Evolutionary conservation across 306 rosid species (phyloP).

Genomic region (Neltuma alba): DNA sequence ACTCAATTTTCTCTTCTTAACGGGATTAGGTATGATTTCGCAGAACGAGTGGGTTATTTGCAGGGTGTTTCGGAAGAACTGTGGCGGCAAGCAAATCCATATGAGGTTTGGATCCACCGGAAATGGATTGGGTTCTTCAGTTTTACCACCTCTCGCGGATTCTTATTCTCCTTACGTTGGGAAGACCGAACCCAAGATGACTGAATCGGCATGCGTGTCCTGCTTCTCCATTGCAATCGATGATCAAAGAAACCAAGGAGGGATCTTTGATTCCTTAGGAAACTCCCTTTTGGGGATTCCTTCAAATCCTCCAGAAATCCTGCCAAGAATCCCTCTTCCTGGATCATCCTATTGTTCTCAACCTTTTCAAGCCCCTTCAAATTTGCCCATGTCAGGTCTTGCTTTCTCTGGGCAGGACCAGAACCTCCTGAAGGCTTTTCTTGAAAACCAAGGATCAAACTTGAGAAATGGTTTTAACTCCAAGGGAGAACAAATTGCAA

Average conservation of each 20-base stretch:
- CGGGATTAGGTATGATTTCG: not conserved
- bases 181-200: conserved; percentile 36
- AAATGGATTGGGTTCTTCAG: conserved; percentile 53
- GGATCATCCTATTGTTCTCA: conserved; percentile 41
- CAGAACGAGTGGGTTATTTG: conserved; percentile 96
- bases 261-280: conserved; percentile 46
- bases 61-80: conserved; percentile 72
- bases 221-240: conserved; percentile 92
- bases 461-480: conserved; percentile 51
- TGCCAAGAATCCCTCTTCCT: conserved; percentile 43
- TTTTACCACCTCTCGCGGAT: conserved; percentile 67
- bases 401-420: conserved; percentile 47
- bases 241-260: conserved; percentile 52
- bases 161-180: conserved; percentile 50
- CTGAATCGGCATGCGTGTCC: conserved; percentile 80
- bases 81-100: conserved; percentile 63
- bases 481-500: conserved; percentile 46
- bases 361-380: conserved; percentile 24
- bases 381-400: conserved; percentile 39
- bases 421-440: conserved; percentile 50
- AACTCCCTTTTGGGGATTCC: conserved; percentile 39
- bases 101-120: conserved; percentile 44
- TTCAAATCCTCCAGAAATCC: conserved; percentile 35
- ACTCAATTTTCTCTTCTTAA: not conserved
- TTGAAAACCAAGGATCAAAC: conserved; percentile 52